A percentile compares a stretch with the other conserved stretches of the same genome.
Evolutionary conservation across 2,329 filamentous ascomycete species (phyloP).

Genomic region (Alternaria ethzedia): DNA sequence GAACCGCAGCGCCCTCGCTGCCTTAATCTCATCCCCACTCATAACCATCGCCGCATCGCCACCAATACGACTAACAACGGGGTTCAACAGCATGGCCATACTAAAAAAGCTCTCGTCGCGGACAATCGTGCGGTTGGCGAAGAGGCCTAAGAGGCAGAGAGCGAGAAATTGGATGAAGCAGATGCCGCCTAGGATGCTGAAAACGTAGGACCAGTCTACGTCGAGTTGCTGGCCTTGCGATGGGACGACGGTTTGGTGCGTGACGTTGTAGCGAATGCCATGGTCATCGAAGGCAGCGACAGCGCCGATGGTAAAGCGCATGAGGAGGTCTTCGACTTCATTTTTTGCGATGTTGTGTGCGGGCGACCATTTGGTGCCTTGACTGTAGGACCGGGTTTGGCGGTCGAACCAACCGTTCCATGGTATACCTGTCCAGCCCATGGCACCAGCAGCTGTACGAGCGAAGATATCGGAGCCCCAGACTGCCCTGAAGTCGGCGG

Average conservation of each 20-base stretch:
- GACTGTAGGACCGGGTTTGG: constrained; percentile 29
- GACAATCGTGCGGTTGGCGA: constrained; percentile 40
- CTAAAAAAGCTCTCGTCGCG: constrained; percentile 42
- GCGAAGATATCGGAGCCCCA: constrained; percentile 23
- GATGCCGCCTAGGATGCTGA: constrained; percentile 12
- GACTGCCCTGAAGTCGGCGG: constrained; percentile 24
- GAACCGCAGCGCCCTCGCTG: constrained; percentile 27
- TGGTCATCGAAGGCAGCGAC: constrained; percentile 45
- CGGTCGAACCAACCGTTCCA: constrained; percentile 15
- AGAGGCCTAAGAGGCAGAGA: not conserved
- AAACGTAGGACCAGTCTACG: constrained; percentile 38
- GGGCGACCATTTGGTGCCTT: constrained; percentile 36
- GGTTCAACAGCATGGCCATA: constrained; percentile 40
- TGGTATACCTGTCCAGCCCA: constrained; percentile 40
- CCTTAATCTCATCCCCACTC: constrained; percentile 40
- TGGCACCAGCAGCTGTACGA: constrained; percentile 37
- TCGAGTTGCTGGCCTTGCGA: constrained; percentile 35
- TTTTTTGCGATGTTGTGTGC: not conserved
- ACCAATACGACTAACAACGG: constrained; percentile 34
- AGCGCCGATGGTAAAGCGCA: constrained; percentile 39
- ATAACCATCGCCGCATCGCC: constrained; percentile 28
- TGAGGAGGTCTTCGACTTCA: constrained; percentile 31
- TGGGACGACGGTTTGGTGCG: constrained; percentile 9
- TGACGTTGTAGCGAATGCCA: constrained; percentile 31
- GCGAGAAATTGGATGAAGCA: constrained; percentile 32